phyloP scores from a whole-genome alignment of 441 rosid species.

The Melianthus villosus region DNA sequence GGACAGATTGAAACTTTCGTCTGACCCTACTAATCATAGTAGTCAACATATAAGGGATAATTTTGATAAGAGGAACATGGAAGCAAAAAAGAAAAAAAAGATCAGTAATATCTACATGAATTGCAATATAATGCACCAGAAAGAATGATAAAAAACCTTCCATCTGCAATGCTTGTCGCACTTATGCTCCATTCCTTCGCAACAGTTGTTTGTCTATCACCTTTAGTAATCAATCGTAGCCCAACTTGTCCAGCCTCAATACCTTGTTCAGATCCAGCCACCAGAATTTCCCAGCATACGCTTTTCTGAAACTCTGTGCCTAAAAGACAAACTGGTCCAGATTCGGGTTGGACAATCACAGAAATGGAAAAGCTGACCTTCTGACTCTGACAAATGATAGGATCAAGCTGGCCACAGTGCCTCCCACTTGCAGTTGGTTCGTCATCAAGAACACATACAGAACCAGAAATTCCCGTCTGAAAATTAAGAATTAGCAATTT shows the following conservation, averaged over 20 bases:
- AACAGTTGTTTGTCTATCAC: slow-evolving; percentile 82
- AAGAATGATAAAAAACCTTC: slow-evolving; percentile 44
- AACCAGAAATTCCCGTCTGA: slow-evolving; percentile 70
- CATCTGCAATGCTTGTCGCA: slow-evolving; percentile 97
- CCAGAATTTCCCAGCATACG: slow-evolving; percentile 96
- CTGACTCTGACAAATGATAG: slow-evolving; percentile 58
- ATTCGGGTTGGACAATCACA: slow-evolving; percentile 92
- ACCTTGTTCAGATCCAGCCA: slow-evolving; percentile 99
- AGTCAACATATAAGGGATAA: no score
- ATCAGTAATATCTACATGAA: slow-evolving; percentile 1
- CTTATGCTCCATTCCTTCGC: slow-evolving; percentile 96
- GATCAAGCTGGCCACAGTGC: slow-evolving; percentile 75
- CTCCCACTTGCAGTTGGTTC: slow-evolving; percentile 87
- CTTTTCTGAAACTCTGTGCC: slow-evolving; percentile 94
- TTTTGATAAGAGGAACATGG: no score
- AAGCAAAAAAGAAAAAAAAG: background rate
- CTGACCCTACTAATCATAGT: no score
- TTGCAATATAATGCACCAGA: slow-evolving; percentile 6
- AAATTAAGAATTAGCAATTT: no score
- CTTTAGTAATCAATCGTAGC: slow-evolving; percentile 81
- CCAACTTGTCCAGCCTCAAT: slow-evolving; percentile 99
- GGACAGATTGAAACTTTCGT: no score
- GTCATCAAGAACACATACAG: slow-evolving; percentile 90
- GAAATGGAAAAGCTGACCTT: slow-evolving; percentile 88
- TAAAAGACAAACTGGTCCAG: slow-evolving; percentile 97